Conservation (phyloP, 768 basidiomycete genomes). For the Xerocomellus amylosporus region DNA sequence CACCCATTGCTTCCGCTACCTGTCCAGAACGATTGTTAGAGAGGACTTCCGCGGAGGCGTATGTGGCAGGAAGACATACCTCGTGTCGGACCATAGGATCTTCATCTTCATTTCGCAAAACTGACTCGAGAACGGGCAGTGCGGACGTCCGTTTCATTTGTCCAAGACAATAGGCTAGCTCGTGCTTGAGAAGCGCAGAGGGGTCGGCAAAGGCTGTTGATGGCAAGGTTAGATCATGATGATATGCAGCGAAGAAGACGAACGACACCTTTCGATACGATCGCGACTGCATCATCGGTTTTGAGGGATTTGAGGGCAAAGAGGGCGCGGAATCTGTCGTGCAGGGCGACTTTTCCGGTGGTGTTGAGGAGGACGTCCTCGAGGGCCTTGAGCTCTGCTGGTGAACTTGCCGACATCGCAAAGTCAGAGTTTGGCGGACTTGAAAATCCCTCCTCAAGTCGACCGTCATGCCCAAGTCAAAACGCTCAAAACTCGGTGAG, state of each 20-base stretch:
- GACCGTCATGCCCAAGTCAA: conserved; percentile 78
- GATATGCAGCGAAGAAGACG: conserved; percentile 2
- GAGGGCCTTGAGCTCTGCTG: conserved; percentile 62
- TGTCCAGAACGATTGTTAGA: conserved; percentile 33
- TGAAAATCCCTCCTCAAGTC: conserved; percentile 32
- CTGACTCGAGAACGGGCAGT: conserved; percentile 72
- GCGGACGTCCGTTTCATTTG: conserved; percentile 79
- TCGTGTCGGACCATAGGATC: conserved; percentile 99
- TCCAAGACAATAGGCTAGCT: conserved; percentile 94
- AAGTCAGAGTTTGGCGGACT: conserved; percentile 45
- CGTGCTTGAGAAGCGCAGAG: conserved; percentile 92
- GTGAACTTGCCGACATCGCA: conserved; percentile 36
- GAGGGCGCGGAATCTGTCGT: conserved; percentile 84
- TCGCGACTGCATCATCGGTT: conserved; percentile 71
- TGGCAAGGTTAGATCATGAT: background rate
- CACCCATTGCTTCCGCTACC: conserved; percentile 99
- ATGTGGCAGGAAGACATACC: conserved; percentile 41
- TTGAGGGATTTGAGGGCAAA: conserved; percentile 89
- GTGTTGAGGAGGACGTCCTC: conserved; percentile 77
- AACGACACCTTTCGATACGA: conserved; percentile 76
- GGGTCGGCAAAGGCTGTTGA: conserved; percentile 75
- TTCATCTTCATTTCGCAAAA: conserved; percentile 65
- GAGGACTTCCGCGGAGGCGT: background rate
- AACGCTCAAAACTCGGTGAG: conserved; percentile 84
- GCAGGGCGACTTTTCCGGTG: conserved; percentile 68